Evolutionary conservation across 164 flowering plant species (phyloP).

Genomic region (Annona cherimola): DNA sequence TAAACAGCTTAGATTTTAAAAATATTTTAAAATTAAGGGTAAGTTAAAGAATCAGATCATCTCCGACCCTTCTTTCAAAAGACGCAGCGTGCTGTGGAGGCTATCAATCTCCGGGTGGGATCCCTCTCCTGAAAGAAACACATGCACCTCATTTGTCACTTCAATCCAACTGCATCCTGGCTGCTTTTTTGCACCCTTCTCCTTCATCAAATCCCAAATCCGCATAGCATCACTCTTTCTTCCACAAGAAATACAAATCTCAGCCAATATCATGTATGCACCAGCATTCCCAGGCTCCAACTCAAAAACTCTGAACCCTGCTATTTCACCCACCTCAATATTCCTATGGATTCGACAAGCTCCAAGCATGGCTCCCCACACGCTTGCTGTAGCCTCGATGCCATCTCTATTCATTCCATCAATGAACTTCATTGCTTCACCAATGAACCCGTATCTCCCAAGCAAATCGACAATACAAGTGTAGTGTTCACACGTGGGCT

Average conservation of each 20-base stretch:
- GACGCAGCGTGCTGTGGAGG: conserved; percentile 26
- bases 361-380: conserved; percentile 70
- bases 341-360: conserved; percentile 59
- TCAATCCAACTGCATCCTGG: conserved; percentile 81
- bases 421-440: conserved; percentile 43
- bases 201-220: conserved; percentile 46
- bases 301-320: conserved; percentile 41
- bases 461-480: conserved; percentile 62
- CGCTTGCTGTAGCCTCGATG: conserved; percentile 38
- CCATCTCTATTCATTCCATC: conserved; percentile 39
- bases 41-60: not conserved
- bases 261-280: conserved; percentile 54
- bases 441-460: conserved; percentile 51
- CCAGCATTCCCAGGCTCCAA: conserved; percentile 54
- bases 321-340: conserved; percentile 43
- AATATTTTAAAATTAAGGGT: too few species aligned
- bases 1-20: too few species aligned
- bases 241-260: conserved; percentile 39
- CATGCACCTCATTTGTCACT: conserved; percentile 34
- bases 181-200: conserved; percentile 52
- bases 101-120: conserved; percentile 36
- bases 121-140: conserved; percentile 57
- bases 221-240: conserved; percentile 40
- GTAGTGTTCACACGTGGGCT: conserved; percentile 50
- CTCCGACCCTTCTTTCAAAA: conserved; percentile 40